These are phyloP conservation scores for Metschnikowia shivogae DNA, from an alignment of 805 yeast species.

Conservation along the genomic window DNA sequence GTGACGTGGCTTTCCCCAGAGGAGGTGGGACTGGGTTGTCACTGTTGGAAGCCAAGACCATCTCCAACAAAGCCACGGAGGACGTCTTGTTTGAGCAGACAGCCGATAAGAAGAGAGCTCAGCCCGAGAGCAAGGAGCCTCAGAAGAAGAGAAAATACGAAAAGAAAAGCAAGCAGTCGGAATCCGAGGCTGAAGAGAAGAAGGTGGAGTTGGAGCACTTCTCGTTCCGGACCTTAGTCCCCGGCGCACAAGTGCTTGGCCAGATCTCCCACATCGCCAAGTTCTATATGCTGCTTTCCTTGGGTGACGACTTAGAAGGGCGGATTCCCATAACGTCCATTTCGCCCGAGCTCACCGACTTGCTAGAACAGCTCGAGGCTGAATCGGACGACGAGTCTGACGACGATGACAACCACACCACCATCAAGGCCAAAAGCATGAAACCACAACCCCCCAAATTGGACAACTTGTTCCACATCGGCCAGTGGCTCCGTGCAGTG, in stretches of 20 bases:
- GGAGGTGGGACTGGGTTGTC: conserved; percentile 88
- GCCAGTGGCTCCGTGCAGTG: conserved; percentile 91
- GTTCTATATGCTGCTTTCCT: conserved; percentile 61
- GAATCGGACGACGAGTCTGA: conserved; percentile 32
- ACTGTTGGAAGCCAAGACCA: conserved; percentile 87
- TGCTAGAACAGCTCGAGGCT: conserved; percentile 52
- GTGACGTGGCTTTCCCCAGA: conserved; percentile 80
- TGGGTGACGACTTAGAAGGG: conserved; percentile 81
- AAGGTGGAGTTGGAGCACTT: conserved; percentile 57
- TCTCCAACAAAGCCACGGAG: conserved; percentile 84
- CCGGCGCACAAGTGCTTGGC: conserved; percentile 76
- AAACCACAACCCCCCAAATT: conserved; percentile 53
- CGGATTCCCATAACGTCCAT: conserved; percentile 70
- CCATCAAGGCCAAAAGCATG: conserved; percentile 17
- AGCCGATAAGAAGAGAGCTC: conserved; percentile 26
- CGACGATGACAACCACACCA: conserved; percentile 28
- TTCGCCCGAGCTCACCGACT: conserved; percentile 56
- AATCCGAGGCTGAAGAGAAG: conserved; percentile 24
- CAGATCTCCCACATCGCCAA: conserved; percentile 60
- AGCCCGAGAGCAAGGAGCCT: conserved; percentile 23
- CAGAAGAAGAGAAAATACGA: conserved; percentile 24
- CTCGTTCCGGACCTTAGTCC: conserved; percentile 55
- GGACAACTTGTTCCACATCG: conserved; percentile 52
- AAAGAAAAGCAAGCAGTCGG: conserved; percentile 16
- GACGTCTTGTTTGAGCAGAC: conserved; percentile 76